These are phyloP conservation scores for Leptomonas seymouri DNA, from an alignment of 208 protist genomes.

Conservation along the genomic window DNA sequence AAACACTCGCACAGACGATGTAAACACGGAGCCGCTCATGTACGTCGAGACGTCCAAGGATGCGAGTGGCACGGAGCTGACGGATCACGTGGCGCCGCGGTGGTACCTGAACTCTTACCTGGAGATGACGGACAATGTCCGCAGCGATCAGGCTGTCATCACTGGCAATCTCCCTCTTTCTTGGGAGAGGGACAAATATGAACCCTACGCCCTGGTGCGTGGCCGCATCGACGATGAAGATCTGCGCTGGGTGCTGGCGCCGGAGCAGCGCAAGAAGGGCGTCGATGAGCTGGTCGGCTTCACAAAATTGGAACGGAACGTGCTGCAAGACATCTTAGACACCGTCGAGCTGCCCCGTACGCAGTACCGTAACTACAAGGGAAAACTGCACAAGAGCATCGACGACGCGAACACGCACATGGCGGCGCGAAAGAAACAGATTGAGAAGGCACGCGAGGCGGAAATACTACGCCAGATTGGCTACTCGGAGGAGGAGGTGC, in stretches of 20 bases:
- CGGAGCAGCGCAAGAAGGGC: conserved; percentile 68
- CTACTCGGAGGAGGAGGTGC: conserved; percentile 78
- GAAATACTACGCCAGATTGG: conserved; percentile 79
- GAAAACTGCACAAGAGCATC: conserved; percentile 84
- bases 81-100: conserved; percentile 72
- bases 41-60: conserved; percentile 90
- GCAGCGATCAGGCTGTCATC: conserved; percentile 71
- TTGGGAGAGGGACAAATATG: conserved; percentile 85
- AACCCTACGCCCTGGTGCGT: conserved; percentile 83
- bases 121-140: conserved; percentile 83
- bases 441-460: conserved; percentile 79
- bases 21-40: conserved; percentile 88
- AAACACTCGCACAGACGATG: conserved; percentile 79
- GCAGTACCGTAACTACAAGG: conserved; percentile 90
- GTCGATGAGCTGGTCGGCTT: conserved; percentile 57
- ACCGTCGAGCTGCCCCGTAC: conserved; percentile 79
- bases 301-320: conserved; percentile 74
- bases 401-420: conserved; percentile 84
- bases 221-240: conserved; percentile 88
- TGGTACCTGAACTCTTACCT: conserved; percentile 91
- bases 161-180: conserved; percentile 76
- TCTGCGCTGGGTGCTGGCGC: conserved; percentile 67
- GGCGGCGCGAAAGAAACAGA: conserved; percentile 66
- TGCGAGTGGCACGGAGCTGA: conserved; percentile 75
- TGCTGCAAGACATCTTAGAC: conserved; percentile 84